Evolutionary conservation across 2,329 filamentous ascomycete genomes (phyloP).

Genomic region (Xylariales sp.): DNA sequence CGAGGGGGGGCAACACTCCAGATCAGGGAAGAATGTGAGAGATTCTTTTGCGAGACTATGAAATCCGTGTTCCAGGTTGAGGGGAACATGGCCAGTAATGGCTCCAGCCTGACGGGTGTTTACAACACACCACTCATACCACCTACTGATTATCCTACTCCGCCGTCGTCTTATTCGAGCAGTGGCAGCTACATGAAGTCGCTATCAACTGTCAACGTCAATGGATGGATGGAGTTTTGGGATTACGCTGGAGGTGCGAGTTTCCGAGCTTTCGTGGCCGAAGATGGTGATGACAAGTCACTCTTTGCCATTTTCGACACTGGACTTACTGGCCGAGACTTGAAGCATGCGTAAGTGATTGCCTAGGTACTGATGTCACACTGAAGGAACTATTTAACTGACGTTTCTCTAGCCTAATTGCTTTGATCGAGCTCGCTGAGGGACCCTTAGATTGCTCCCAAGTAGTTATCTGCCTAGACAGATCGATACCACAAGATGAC

Average conservation of each 20-base stretch:
- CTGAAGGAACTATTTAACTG: slow-evolving; percentile 19
- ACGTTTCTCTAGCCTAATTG: slow-evolving; percentile 62
- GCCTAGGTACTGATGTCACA: not conserved
- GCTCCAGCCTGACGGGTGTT: slow-evolving; percentile 85
- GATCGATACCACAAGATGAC: slow-evolving; percentile 57
- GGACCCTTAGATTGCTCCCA: slow-evolving; percentile 70
- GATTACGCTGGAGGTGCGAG: slow-evolving; percentile 80
- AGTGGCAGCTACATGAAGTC: slow-evolving; percentile 21
- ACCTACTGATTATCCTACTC: slow-evolving; percentile 39
- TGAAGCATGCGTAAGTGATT: slow-evolving; percentile 76
- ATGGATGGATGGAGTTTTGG: slow-evolving; percentile 72
- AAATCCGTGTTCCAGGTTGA: slow-evolving; percentile 93
- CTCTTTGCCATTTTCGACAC: slow-evolving; percentile 85
- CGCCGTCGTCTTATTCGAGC: slow-evolving; percentile 30
- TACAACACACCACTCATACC: slow-evolving; percentile 42
- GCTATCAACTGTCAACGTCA: slow-evolving; percentile 34
- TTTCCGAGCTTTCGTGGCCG: slow-evolving; percentile 80
- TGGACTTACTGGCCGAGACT: slow-evolving; percentile 64
- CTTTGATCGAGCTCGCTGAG: slow-evolving; percentile 82
- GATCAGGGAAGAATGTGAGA: slow-evolving; percentile 99
- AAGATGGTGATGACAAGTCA: slow-evolving; percentile 64
- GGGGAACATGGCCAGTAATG: slow-evolving; percentile 70
- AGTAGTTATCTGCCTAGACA: slow-evolving; percentile 78
- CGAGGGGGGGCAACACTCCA: slow-evolving; percentile 91
- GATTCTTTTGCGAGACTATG: slow-evolving; percentile 98